Percentiles rank a stretch among this genome's conserved stretches.
Conservation (phyloP, 805 yeast genomes). For the Yamadazyma insecticola region DNA sequence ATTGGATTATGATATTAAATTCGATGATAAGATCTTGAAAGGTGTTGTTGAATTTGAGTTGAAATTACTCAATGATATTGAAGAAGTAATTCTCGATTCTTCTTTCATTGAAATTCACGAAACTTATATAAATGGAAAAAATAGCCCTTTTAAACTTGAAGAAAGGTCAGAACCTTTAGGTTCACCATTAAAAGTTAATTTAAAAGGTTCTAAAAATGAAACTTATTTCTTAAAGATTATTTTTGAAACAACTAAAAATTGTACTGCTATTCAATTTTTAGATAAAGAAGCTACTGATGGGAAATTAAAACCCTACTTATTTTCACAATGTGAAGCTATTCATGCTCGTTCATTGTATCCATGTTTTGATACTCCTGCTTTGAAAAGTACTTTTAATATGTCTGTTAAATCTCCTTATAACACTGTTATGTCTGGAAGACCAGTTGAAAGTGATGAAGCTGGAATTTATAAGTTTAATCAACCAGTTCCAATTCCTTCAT, state of each 20-base stretch:
- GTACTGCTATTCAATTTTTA: conserved; percentile 86
- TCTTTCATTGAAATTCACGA: conserved; percentile 50
- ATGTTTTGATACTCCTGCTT: conserved; percentile 33
- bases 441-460: conserved; percentile 8
- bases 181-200: conserved; percentile 41
- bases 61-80: conserved; percentile 18
- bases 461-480: conserved; percentile 23
- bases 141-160: conserved; percentile 25
- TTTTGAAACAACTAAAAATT: conserved; percentile 67
- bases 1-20: conserved; percentile 51
- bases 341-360: conserved; percentile 35
- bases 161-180: conserved; percentile 56
- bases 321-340: conserved; percentile 34
- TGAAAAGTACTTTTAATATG: conserved; percentile 23
- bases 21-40: conserved; percentile 44
- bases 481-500: conserved; percentile 32
- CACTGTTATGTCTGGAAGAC: conserved; percentile 29
- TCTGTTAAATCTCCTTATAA: conserved; percentile 21
- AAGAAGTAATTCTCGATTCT: conserved; percentile 57
- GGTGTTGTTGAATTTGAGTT: conserved; percentile 57
- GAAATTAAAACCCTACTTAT: conserved; percentile 40
- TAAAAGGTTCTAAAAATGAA: conserved; percentile 6
- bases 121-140: conserved; percentile 39
- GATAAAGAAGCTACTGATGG: conserved; percentile 73
- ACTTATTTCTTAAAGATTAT: conserved; percentile 31